These are phyloP conservation scores for Jatropha podagrica DNA, from an alignment of 441 rosid species.

Conservation along the genomic window DNA sequence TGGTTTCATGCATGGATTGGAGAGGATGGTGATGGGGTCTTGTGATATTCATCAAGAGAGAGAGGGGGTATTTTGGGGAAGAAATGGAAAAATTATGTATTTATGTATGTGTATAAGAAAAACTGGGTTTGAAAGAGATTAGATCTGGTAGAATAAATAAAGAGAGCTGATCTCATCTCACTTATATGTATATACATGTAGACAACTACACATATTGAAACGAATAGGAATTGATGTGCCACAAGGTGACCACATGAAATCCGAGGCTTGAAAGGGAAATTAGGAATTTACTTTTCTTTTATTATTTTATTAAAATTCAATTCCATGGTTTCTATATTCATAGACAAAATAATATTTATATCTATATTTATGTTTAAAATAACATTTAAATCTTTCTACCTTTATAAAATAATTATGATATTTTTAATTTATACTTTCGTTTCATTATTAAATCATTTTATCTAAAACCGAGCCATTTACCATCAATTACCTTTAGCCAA, in stretches of 20 bases:
- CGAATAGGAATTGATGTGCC: conserved; percentile 9
- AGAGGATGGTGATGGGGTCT: conserved; percentile 34
- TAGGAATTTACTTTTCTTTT: neutral
- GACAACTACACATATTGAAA: conserved; percentile 23
- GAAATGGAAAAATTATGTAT: conserved; percentile 8
- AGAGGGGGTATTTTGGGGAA: conserved; percentile 18
- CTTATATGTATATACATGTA: conserved; percentile 2
- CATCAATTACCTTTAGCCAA: no score
- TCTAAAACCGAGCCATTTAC: no score
- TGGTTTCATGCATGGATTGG: conserved; percentile 48
- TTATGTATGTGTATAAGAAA: neutral
- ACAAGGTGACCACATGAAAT: conserved; percentile 5
- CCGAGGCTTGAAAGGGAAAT: conserved; percentile 11
- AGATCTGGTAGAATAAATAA: conserved; percentile 35
- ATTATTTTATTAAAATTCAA: neutral
- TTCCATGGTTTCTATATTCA: neutral
- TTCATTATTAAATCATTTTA: no score
- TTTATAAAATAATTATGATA: no score
- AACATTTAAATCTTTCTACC: no score
- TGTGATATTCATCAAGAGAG: conserved; percentile 56
- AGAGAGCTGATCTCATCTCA: conserved; percentile 16
- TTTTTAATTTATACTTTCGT: no score
- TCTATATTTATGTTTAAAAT: no score
- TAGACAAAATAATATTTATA: no score
- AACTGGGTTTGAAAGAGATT: conserved; percentile 14